These are phyloP conservation scores for Gliomastix tumulicola DNA, from an alignment of 2,329 filamentous ascomycete species.

Conservation along the genomic window DNA sequence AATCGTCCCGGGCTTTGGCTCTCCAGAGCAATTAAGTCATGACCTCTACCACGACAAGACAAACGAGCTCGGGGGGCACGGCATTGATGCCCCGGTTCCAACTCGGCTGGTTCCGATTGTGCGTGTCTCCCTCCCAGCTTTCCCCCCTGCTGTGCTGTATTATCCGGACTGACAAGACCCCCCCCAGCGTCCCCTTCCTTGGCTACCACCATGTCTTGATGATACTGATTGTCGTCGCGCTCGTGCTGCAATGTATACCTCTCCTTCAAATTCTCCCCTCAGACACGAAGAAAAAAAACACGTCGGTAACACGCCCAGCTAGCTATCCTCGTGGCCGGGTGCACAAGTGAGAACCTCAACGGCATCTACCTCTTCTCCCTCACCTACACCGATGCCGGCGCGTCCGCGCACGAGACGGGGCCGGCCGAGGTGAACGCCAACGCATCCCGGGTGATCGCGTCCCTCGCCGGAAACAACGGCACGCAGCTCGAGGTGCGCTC, in stretches of 20 bases:
- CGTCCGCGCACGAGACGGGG: slow-evolving; percentile 64
- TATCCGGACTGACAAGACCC: too few species aligned
- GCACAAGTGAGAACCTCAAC: slow-evolving; percentile 84
- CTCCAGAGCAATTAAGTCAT: too few species aligned
- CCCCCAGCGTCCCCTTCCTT: slow-evolving; percentile 49
- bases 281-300: background rate
- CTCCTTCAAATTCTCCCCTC: slow-evolving; percentile 2
- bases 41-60: too few species aligned
- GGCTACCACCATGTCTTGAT: slow-evolving; percentile 86
- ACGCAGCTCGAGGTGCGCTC: slow-evolving; percentile 84
- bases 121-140: too few species aligned
- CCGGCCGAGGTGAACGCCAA: slow-evolving; percentile 79
- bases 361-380: slow-evolving; percentile 95
- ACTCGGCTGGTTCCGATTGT: too few species aligned
- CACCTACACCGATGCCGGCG: slow-evolving; percentile 84
- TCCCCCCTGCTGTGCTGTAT: too few species aligned
- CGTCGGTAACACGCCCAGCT: slow-evolving; percentile 4
- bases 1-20: too few species aligned
- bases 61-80: too few species aligned
- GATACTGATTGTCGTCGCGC: slow-evolving; percentile 88
- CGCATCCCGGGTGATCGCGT: slow-evolving; percentile 75
- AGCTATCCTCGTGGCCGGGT: slow-evolving; percentile 91
- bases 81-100: too few species aligned
- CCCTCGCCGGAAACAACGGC: slow-evolving; percentile 67
- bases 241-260: slow-evolving; percentile 85